Base-by-base conservation (phyloP, 2,329 filamentous ascomycete genomes). In the Elsinoe necatrix region DNA sequence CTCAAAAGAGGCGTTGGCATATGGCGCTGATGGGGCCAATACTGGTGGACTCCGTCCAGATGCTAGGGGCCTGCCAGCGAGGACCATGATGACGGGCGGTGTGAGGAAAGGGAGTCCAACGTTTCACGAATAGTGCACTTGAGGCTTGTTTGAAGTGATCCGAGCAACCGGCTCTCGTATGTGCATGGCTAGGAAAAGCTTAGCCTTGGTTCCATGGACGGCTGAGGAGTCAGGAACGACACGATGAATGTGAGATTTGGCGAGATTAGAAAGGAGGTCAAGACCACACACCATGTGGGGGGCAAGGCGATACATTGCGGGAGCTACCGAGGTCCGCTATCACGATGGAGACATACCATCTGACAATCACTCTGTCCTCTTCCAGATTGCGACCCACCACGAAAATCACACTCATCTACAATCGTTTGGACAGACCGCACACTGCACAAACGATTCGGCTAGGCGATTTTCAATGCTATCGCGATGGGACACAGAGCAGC, bases 141-240 rank as follows among this genome's bases (percentile, higher is more conserved):
- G 16, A 51, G 47, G 47, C 29, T 51, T 51, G 47, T 51, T 29
- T 51, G n/a, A 21, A n/a, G 20, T 34, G 47, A 16, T 27, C 47
- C 47, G 27, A 21, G 8, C 18, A 27, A 34, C 18, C 47, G 47
- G 47, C 47, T 3, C 47, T n/a, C 47, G 47, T 51, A 27, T 12
- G 11, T 29, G 47, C 47, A 51, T 25, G 29, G 47, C 14, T 51
- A 14, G 8, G 3, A 31, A 51, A 51, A 37, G 47, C 47, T 34
- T 37, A 34, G 47, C 47, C 14, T 35, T 29, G 25, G 25, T 29
- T 18, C 9, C 43, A 27, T 31, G 21, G 43, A 25, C 43, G 43
- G 43, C 12, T 16, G 43, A 47, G 16, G 21, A 27, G 43, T 47
- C 43, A 47, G 21, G 23, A 31, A 31, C 43, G 43, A 25, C 9